A percentile compares a stretch with the other conserved stretches of the same genome.
These are phyloP conservation scores for Diutina siamensis DNA, from an alignment of 1,139 yeast species.

Conservation along the genomic window DNA sequence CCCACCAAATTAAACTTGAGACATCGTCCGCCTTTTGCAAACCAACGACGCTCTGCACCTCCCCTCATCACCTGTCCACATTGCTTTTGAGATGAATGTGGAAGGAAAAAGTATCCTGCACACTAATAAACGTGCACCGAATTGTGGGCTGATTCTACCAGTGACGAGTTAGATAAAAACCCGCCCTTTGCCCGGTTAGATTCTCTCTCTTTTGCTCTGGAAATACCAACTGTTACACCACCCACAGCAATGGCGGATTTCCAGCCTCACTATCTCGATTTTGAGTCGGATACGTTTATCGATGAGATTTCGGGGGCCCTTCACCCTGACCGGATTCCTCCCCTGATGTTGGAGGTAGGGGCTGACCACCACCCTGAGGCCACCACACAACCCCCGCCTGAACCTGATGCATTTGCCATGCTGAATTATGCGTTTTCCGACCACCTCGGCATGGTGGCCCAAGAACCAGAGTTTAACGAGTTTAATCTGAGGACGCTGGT, in stretches of 20 bases:
- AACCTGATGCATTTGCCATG: neutral
- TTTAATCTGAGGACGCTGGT: neutral
- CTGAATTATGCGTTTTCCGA: slow-evolving; percentile 2
- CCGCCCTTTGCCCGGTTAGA: no score
- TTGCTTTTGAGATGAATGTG: no score
- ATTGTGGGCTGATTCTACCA: neutral
- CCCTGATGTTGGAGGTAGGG: neutral
- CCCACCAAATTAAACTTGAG: no score
- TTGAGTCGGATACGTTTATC: slow-evolving; percentile 4
- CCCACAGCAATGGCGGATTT: slow-evolving; percentile 1
- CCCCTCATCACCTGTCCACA: neutral
- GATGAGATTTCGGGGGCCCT: slow-evolving; percentile 1
- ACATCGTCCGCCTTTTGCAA: no score
- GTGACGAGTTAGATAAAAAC: neutral
- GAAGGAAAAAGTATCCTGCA: neutral
- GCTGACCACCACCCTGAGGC: neutral
- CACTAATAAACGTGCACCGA: neutral
- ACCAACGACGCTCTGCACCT: no score
- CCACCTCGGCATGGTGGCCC: neutral
- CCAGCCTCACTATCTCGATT: slow-evolving; percentile 3
- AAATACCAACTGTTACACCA: no score
- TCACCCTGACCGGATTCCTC: slow-evolving; percentile 2
- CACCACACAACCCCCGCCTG: neutral
- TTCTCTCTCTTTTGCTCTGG: no score
- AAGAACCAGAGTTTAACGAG: neutral